Percentiles rank a stretch among this genome's conserved stretches.
Evolutionary conservation across 148 eudicot genomes (phyloP).

Genomic region (Linanthus parryae): DNA sequence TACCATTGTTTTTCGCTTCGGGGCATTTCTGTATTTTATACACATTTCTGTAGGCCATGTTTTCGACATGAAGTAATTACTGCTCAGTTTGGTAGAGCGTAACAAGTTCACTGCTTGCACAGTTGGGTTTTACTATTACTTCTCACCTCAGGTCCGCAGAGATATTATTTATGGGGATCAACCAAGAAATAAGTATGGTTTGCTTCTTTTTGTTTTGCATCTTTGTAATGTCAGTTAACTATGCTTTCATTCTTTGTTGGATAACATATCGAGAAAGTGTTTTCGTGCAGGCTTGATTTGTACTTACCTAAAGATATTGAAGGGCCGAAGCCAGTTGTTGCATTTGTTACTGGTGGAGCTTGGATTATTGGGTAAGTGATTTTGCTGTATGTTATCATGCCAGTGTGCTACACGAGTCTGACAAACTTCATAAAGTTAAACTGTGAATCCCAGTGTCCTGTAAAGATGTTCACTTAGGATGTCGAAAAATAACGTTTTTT

Average conservation of each 20-base stretch:
- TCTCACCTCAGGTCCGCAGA: constrained; percentile 48
- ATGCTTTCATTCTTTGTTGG: neutral
- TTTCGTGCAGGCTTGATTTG: constrained; percentile 56
- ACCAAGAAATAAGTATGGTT: constrained; percentile 55
- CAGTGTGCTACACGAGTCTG: neutral
- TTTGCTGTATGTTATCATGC: neutral
- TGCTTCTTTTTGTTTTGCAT: too few species aligned
- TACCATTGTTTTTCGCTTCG: neutral
- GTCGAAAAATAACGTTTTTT: too few species aligned
- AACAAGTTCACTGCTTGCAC: constrained; percentile 15
- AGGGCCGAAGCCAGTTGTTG: constrained; percentile 66
- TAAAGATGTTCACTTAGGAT: neutral
- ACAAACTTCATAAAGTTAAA: neutral
- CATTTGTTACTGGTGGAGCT: constrained; percentile 81
- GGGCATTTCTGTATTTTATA: neutral
- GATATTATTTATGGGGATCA: constrained; percentile 56
- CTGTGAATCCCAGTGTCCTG: neutral
- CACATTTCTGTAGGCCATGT: neutral
- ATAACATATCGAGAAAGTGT: constrained; percentile 4
- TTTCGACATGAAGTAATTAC: neutral
- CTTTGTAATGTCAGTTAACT: constrained; percentile 1
- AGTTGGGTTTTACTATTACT: constrained; percentile 67
- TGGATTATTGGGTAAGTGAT: constrained; percentile 70
- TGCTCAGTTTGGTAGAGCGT: constrained; percentile 4
- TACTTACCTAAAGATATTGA: constrained; percentile 49